Percentiles rank a stretch among this genome's conserved stretches.
These are phyloP conservation scores for Pichia sp. DNA, from an alignment of 1,139 yeast genomes.

Conservation along the genomic window DNA sequence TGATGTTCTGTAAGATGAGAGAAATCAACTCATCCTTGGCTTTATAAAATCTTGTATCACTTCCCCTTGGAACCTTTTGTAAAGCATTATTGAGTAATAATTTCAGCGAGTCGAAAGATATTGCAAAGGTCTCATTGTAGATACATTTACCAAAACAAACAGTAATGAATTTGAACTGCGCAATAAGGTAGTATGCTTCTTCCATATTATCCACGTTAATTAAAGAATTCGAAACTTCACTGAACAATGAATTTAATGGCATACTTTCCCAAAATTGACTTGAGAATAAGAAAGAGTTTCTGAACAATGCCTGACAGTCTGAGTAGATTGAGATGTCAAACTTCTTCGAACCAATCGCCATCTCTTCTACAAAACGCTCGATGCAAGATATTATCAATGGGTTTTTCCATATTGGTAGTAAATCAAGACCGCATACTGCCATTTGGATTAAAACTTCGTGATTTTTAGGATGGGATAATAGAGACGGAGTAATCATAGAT, in stretches of 20 bases:
- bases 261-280: conserved; percentile 28
- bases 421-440: conserved; percentile 19
- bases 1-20: conserved; percentile 16
- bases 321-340: conserved; percentile 19
- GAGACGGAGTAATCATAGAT: conserved; percentile 15
- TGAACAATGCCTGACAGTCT: conserved; percentile 22
- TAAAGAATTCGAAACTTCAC: conserved; percentile 10
- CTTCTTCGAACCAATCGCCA: conserved; percentile 27
- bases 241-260: conserved; percentile 16
- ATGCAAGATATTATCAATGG: conserved; percentile 20
- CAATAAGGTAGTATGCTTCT: conserved; percentile 30
- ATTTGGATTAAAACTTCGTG: conserved; percentile 32
- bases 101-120: conserved; percentile 15
- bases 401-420: conserved; percentile 22
- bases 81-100: conserved; percentile 17
- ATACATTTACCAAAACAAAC: conserved; percentile 26
- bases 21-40: conserved; percentile 39
- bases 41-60: conserved; percentile 39
- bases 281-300: conserved; percentile 21
- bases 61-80: conserved; percentile 20
- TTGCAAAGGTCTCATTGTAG: conserved; percentile 23
- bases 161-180: conserved; percentile 38
- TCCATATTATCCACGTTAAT: conserved; percentile 28
- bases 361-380: conserved; percentile 26
- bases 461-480: conserved; percentile 20